Base-by-base conservation (phyloP, 2,329 filamentous ascomycete species). In the Rutstroemia sp. region DNA sequence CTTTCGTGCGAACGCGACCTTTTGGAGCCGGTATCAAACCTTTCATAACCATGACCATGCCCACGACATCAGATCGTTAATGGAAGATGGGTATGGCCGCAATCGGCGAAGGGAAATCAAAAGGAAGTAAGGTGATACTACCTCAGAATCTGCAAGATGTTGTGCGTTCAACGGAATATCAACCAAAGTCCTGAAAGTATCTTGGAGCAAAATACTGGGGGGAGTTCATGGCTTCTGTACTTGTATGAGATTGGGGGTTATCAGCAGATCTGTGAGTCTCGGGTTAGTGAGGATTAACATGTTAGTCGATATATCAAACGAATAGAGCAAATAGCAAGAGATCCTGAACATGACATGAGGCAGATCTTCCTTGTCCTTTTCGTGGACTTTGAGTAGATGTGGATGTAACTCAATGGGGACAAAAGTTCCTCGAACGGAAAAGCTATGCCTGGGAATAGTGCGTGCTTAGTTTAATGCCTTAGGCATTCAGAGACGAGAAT, bases 1-100 rank as follows among this genome's bases (percentile, higher is more conserved):
- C 66, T 9, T 60, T 51, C 21, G 62, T 66, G 54, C 67, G 58
- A 14, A 65, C 62, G 38, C 66, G 60, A 44, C 63, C 63, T 58
- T 66, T 68, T n/a, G 65, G 64, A 9, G 64, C 63, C 27, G 64
- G 52, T 49, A 42, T 50, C 52, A 61, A 56, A 40, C 56, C 51
- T 39, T 58, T 60, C 58, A 62, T 62, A 48, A 58, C 58, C 52
- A 59, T 60, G 49, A 58, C 54, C 51, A 55, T 58, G 45, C 48
- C 38, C 46, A 42, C 48, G 36, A 54, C 56, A 52, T 57, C 42
- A 57, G 54, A 52, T 51, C 45, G 27, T 19, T 48, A 44, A 16
- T 48, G 48, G 21, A 59, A 57, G 48, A 48, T 45, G 30, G 30
- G 55, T 42, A 55, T 12, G 38, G 46, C 46, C 52, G 16, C 45